Percentiles rank a stretch among this genome's conserved stretches.
Conservation (phyloP, 805 yeast species). For the Saturnispora dispora region DNA sequence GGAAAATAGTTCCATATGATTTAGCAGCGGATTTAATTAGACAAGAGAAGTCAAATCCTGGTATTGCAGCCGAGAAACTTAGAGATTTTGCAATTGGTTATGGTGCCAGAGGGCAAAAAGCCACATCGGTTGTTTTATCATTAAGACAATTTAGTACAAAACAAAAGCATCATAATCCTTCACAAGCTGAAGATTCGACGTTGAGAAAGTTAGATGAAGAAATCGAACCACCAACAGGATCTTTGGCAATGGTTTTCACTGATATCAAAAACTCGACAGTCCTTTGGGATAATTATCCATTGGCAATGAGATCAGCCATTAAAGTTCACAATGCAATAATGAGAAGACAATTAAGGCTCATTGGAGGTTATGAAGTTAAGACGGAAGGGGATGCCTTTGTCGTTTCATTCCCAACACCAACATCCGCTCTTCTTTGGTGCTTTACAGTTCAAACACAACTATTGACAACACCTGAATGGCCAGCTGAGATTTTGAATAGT, state of each 20-base stretch:
- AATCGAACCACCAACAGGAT: conserved; percentile 91
- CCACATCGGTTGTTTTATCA: conserved; percentile 73
- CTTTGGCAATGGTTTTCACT: conserved; percentile 91
- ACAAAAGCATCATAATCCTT: conserved; percentile 31
- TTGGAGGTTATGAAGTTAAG: conserved; percentile 97
- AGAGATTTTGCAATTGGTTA: conserved; percentile 92
- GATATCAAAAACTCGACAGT: conserved; percentile 92
- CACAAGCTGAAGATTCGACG: conserved; percentile 60
- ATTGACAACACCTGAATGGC: conserved; percentile 83
- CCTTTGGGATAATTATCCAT: conserved; percentile 87
- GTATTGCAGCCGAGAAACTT: conserved; percentile 84
- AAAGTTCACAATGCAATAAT: conserved; percentile 87
- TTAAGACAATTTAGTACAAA: conserved; percentile 42
- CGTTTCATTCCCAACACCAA: conserved; percentile 92
- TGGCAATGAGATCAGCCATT: conserved; percentile 94
- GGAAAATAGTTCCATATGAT: conserved; percentile 78
- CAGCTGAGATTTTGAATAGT: conserved; percentile 76
- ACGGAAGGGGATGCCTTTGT: conserved; percentile 99
- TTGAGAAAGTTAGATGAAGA: conserved; percentile 81
- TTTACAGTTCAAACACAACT: conserved; percentile 82
- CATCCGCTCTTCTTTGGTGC: conserved; percentile 90
- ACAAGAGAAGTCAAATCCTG: conserved; percentile 72
- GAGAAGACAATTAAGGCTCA: conserved; percentile 86
- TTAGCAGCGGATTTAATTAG: conserved; percentile 86
- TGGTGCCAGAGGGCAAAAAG: conserved; percentile 65